These are phyloP conservation scores for Hyaloscypha bicolor DNA, from an alignment of 495 filamentous ascomycete species.

Conservation along the genomic window DNA sequence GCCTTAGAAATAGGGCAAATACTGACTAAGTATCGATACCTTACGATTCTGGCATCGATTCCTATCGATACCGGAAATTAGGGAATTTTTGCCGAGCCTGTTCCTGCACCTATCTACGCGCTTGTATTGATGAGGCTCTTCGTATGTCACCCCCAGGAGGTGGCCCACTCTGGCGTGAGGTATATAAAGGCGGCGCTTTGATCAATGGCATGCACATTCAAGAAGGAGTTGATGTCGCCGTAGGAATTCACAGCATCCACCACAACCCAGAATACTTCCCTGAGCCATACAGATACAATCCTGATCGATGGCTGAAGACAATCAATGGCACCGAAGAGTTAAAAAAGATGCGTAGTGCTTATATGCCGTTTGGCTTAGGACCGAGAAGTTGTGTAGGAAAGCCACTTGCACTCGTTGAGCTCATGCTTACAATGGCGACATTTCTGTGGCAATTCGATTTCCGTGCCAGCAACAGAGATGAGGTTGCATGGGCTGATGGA, in stretches of 20 bases:
- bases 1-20: too few species aligned
- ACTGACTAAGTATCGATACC: too few species aligned
- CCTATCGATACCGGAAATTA: too few species aligned
- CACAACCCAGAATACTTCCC: constrained; percentile 56
- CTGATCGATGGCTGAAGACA: constrained; percentile 39
- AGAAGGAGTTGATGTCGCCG: constrained; percentile 49
- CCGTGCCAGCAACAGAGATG: too few species aligned
- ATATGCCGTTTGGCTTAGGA: constrained; percentile 57
- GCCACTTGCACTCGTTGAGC: constrained; percentile 56
- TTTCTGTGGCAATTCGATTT: constrained; percentile 38
- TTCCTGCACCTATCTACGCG: constrained; percentile 56
- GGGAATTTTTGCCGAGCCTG: too few species aligned
- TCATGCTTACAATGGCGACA: constrained; percentile 51
- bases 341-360: constrained; percentile 30
- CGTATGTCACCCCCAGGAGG: constrained; percentile 62
- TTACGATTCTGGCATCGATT: too few species aligned
- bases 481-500: too few species aligned
- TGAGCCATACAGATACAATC: constrained; percentile 42
- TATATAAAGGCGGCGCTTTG: constrained; percentile 47
- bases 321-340: constrained; percentile 19
- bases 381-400: constrained; percentile 58
- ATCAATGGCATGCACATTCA: constrained; percentile 51
- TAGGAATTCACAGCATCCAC: constrained; percentile 54
- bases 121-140: constrained; percentile 60
- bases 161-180: constrained; percentile 62